phyloP scores from a whole-genome alignment of 2,329 filamentous ascomycete species.

The Diplodia sapinea region DNA sequence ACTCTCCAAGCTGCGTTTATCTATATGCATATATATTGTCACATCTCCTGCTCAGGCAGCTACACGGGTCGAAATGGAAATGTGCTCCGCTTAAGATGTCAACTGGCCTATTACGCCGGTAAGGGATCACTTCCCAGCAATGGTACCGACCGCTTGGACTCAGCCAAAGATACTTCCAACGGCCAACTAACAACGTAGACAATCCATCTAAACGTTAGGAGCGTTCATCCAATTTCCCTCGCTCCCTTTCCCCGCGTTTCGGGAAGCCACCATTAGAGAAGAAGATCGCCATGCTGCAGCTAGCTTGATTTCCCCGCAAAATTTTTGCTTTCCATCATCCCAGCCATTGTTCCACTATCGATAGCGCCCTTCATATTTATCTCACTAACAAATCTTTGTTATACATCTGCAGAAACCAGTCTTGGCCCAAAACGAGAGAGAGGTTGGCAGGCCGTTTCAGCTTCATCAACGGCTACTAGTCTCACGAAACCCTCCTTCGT shows the following conservation, averaged over 20 bases:
- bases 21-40: too few relatives aligned
- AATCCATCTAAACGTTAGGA: neutral
- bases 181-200: neutral
- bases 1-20: too few relatives aligned
- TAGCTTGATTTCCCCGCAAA: neutral
- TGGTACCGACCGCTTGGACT: neutral
- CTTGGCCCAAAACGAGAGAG: neutral
- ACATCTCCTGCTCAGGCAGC: too few relatives aligned
- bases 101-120: constrained; percentile 27
- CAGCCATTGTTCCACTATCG: neutral
- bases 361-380: neutral
- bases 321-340: neutral
- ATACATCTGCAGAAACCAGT: neutral
- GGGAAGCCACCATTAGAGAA: neutral
- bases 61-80: too few relatives aligned
- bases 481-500: neutral
- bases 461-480: neutral
- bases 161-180: neutral
- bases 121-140: constrained; percentile 27
- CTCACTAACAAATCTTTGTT: neutral
- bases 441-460: neutral
- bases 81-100: neutral
- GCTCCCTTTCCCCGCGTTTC: neutral
- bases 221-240: neutral
- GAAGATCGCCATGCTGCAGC: constrained; percentile 1